Conservation (phyloP, 441 rosid species). For the Rhodomyrtus psidioides region DNA sequence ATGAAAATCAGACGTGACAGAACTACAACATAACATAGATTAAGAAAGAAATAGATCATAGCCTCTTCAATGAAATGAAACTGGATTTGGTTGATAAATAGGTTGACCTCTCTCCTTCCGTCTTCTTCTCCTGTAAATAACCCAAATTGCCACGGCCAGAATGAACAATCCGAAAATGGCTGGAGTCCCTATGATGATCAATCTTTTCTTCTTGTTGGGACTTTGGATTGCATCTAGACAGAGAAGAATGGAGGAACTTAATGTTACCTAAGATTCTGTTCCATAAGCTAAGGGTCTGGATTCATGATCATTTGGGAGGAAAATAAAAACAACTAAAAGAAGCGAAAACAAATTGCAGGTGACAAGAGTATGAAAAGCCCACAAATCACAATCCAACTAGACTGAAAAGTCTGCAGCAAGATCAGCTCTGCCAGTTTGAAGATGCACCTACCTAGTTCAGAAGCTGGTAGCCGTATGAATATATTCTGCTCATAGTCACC, state of each 20-base stretch:
- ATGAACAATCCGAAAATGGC: neutral
- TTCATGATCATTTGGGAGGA: neutral
- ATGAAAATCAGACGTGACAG: neutral
- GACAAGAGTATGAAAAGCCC: neutral
- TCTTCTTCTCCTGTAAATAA: neutral
- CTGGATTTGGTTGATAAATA: too few relatives aligned
- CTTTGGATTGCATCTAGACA: neutral
- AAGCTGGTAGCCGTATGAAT: neutral
- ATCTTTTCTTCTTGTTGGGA: neutral
- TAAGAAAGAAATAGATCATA: neutral
- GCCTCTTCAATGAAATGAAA: neutral
- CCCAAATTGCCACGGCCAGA: neutral
- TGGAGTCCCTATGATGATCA: neutral
- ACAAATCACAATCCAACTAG: neutral
- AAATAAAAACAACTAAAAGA: neutral
- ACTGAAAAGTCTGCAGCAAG: neutral
- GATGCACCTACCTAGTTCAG: neutral
- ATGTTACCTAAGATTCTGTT: neutral
- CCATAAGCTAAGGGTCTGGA: neutral
- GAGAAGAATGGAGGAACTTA: neutral
- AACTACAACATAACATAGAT: neutral
- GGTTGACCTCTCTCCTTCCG: neutral
- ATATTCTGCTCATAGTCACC: neutral
- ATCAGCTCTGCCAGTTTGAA: neutral
- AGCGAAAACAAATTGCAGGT: neutral